Evolutionary conservation across 2,329 filamentous ascomycete genomes (phyloP).

Genomic region (Nigrospora osmanthi): DNA sequence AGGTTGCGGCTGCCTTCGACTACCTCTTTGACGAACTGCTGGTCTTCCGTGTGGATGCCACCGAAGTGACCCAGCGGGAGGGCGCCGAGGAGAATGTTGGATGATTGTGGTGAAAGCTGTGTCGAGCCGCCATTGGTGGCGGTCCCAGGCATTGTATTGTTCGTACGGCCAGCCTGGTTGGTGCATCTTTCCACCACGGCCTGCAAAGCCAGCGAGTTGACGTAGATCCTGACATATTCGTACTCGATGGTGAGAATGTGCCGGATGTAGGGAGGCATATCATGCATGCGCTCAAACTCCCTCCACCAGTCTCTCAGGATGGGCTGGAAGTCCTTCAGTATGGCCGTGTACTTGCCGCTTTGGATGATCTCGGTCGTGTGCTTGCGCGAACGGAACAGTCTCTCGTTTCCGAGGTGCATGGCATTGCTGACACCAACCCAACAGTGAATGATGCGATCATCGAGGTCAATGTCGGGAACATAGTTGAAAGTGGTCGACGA

Average conservation of each 20-base stretch:
- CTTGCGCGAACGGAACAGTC: constrained; percentile 78
- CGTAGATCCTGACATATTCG: constrained; percentile 88
- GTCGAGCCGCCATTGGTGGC: constrained; percentile 26
- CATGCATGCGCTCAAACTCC: constrained; percentile 68
- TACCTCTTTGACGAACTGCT: constrained; percentile 68
- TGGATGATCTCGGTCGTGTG: constrained; percentile 86
- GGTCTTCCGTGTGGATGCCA: constrained; percentile 57
- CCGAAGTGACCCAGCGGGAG: constrained; percentile 57
- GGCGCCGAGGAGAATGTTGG: constrained; percentile 53
- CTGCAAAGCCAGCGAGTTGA: constrained; percentile 90
- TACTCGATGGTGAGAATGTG: constrained; percentile 90
- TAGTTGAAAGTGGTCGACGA: constrained; percentile 57
- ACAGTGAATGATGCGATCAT: constrained; percentile 70
- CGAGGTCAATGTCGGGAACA: constrained; percentile 57
- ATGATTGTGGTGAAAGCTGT: constrained; percentile 53
- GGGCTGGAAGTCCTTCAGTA: constrained; percentile 75
- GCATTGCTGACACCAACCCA: constrained; percentile 91
- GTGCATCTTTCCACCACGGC: constrained; percentile 92
- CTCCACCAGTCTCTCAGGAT: constrained; percentile 71
- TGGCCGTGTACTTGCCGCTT: constrained; percentile 72
- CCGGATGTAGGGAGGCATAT: constrained; percentile 55
- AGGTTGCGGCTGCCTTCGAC: constrained; percentile 71
- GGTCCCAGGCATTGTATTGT: constrained; percentile 25
- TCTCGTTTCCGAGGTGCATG: constrained; percentile 86
- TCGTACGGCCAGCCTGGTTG: constrained; percentile 54